phyloP scores from a whole-genome alignment of 1,284 basidiomycete species.

The Boletellus deceptivus region DNA sequence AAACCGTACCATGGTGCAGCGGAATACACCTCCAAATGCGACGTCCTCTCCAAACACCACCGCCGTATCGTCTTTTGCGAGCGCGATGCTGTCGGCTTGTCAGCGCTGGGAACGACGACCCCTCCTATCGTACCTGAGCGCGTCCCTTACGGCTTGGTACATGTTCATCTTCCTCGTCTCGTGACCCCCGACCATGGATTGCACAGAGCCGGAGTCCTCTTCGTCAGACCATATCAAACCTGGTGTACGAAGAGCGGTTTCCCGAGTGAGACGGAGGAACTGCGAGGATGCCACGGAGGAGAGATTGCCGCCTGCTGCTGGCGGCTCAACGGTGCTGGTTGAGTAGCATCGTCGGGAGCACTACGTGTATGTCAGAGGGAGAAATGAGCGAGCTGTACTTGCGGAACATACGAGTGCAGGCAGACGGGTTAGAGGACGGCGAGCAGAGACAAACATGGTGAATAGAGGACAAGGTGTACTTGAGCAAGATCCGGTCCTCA shows the following conservation, averaged over 20 bases:
- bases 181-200: conserved; percentile 63
- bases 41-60: conserved; percentile 95
- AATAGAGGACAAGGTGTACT: conserved; percentile 7
- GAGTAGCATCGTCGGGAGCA: conserved; percentile 45
- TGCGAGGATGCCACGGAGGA: conserved; percentile 66
- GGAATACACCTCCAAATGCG: conserved; percentile 91
- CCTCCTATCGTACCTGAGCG: conserved; percentile 59
- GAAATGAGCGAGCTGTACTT: neutral
- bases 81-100: conserved; percentile 57
- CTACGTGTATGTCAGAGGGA: conserved; percentile 3
- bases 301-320: conserved; percentile 71
- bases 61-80: conserved; percentile 83
- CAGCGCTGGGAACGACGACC: neutral
- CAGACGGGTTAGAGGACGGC: conserved; percentile 21
- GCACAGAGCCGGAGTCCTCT: conserved; percentile 42
- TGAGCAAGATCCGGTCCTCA: conserved; percentile 28
- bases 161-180: conserved; percentile 90
- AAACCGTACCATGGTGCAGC: conserved; percentile 71
- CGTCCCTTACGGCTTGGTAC: conserved; percentile 88
- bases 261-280: conserved; percentile 60
- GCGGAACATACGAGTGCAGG: conserved; percentile 20
- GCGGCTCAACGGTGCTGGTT: conserved; percentile 44
- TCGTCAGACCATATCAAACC: conserved; percentile 72
- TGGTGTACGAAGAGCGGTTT: conserved; percentile 67
- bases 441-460: conserved; percentile 23